Evolutionary conservation across 768 basidiomycete species (phyloP), one percentile per base, ranked within the genome.

Genomic region (Macrolepiota albuminosa): DNA sequence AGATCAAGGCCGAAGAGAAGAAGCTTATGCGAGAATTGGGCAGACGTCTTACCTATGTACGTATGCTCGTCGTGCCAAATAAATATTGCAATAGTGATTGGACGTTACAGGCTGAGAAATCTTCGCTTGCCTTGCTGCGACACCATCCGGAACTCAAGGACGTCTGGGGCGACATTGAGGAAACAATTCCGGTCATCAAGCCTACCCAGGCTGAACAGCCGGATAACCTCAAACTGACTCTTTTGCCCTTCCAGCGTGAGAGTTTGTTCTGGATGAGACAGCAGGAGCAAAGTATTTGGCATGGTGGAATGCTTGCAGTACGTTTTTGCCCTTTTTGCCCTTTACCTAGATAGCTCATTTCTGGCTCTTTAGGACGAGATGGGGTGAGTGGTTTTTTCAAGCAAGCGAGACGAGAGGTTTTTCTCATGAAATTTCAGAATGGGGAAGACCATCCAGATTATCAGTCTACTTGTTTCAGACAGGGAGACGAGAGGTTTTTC

Each of bases 361-460:
- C 31, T 60, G n/a, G 13, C 24, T 33, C 3, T 33, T 10, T 60
- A 91, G 89, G 91, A 94, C 64, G 92, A 94, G 73, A 94, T 94
- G 92, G 94, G 93, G 92, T 87, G 79, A 72, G 82, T 24, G 13
- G 26, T 54, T 26, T 42, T 48, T 51, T 37, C 1, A 49, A 7
- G 26, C 7, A 11, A 3, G 21, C 8, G 21, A 33, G 31, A 29
- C 11, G 7, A 14, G 21, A 42, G 14, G 3, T 18, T 21, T 14
- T 29, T 18, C 52, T 59, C 34, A 66, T 29, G 61, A 24, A 64
- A 63, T 43, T 9, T 40, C 63, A 89, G 90, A 21, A 93, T 95
- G 92, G 91, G 90, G 14, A 94, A 95, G 73, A 99, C 96, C 0
- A 98, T 99, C 60, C 97, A 99, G 70, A 93, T 95, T 64, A 95